Evolutionary conservation across 2,329 filamentous ascomycete species (phyloP).

Genomic region (Microdochium trichocladiopsis): DNA sequence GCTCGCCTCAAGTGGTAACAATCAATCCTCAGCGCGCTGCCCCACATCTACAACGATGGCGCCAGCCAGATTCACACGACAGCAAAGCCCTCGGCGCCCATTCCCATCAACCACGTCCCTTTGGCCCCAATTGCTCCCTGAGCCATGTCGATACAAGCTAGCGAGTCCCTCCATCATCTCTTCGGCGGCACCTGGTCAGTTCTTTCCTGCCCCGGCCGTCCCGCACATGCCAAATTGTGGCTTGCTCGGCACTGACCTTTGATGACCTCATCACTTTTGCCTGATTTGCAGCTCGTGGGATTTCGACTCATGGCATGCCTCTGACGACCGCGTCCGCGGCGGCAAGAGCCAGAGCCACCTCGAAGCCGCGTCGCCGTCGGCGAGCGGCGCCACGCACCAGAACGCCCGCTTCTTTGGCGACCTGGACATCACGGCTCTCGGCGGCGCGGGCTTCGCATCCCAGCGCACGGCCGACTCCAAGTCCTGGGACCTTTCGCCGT

Average conservation of each 20-base stretch:
- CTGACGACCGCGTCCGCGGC: slow-evolving; percentile 72
- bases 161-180: slow-evolving; percentile 16
- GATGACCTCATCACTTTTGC: not conserved
- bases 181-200: slow-evolving; percentile 33
- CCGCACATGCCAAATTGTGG: too few species aligned
- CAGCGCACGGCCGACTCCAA: slow-evolving; percentile 59
- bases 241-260: too few species aligned
- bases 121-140: too few species aligned
- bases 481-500: slow-evolving; percentile 56
- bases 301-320: slow-evolving; percentile 55
- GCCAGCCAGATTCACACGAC: too few species aligned
- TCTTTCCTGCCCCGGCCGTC: not conserved
- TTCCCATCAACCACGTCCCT: too few species aligned
- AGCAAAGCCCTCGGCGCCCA: too few species aligned
- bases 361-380: too few species aligned
- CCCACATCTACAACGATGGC: too few species aligned
- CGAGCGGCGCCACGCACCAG: too few species aligned
- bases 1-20: too few species aligned
- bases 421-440: slow-evolving; percentile 67
- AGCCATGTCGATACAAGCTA: slow-evolving; percentile 2
- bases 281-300: slow-evolving; percentile 46
- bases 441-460: slow-evolving; percentile 76
- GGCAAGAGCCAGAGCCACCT: slow-evolving; percentile 51
- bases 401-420: slow-evolving; percentile 58
- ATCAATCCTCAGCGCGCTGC: too few species aligned